Conservation (phyloP, 176 grass and related monocot species). For the Miscanthus lutarioriparius region DNA sequence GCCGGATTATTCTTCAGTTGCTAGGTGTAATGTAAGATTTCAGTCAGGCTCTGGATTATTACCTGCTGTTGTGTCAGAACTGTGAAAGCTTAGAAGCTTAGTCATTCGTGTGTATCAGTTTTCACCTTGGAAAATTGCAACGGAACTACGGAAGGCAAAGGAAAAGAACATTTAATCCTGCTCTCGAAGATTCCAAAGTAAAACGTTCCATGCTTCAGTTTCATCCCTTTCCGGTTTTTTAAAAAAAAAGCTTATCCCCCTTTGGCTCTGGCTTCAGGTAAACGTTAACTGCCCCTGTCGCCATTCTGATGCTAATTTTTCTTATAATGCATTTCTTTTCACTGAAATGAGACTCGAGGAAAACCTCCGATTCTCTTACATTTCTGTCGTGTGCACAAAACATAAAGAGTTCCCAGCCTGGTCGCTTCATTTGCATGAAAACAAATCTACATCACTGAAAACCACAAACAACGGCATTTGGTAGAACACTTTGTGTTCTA, state of each 20-base stretch:
- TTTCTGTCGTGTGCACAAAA: neutral
- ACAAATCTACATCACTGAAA: neutral
- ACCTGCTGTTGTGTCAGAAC: neutral
- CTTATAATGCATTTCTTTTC: neutral
- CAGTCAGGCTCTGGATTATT: conserved; percentile 1
- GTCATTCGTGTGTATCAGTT: conserved; percentile 27
- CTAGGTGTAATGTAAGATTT: conserved; percentile 2
- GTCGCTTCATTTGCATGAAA: neutral
- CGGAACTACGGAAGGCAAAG: conserved; percentile 13
- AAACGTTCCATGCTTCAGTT: conserved; percentile 14
- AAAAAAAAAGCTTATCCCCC: neutral
- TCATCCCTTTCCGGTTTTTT: neutral
- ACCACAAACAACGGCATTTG: too few species aligned
- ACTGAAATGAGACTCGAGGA: neutral
- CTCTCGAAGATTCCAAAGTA: neutral
- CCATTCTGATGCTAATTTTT: neutral
- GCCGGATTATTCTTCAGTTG: neutral
- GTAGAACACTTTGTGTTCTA: too few species aligned
- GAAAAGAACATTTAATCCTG: neutral
- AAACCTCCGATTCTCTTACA: neutral
- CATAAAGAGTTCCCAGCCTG: neutral
- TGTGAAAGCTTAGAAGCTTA: conserved; percentile 28
- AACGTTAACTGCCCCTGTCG: neutral
- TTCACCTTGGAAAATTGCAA: conserved; percentile 26
- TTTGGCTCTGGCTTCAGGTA: conserved; percentile 31